Conservation (phyloP, 148 eudicot species). For the Rhododendron williamsianum region DNA sequence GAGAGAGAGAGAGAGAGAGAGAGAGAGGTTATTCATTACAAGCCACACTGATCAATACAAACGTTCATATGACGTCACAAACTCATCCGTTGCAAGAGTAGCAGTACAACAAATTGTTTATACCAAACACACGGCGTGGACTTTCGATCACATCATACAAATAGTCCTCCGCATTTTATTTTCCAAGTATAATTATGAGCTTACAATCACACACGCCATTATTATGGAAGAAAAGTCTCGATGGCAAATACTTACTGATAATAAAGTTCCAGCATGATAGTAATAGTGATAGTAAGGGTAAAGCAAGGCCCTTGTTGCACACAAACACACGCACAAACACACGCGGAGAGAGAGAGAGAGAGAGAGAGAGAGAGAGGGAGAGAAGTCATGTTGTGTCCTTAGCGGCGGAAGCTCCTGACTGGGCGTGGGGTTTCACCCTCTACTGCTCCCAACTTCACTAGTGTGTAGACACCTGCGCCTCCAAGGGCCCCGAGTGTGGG, state of each 20-base stretch:
- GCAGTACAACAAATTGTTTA: not conserved
- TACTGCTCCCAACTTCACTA: conserved; percentile 65
- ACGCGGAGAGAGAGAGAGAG: too few species aligned
- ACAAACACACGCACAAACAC: too few species aligned
- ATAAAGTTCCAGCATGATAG: not conserved
- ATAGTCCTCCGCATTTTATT: not conserved
- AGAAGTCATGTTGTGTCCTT: not conserved
- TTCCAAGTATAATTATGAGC: not conserved
- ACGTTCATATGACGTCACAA: not conserved
- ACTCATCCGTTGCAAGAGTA: not conserved
- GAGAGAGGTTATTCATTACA: not conserved
- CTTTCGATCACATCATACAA: not conserved
- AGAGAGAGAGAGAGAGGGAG: not conserved
- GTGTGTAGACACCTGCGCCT: conserved; percentile 77
- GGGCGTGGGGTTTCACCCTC: conserved; percentile 62
- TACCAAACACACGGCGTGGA: not conserved
- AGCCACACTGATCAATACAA: not conserved
- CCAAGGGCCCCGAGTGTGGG: conserved; percentile 80
- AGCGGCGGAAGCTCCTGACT: conserved; percentile 85
- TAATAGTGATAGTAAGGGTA: not conserved
- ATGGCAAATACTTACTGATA: not conserved
- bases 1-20: not conserved
- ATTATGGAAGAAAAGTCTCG: not conserved
- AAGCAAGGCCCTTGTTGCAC: not conserved
- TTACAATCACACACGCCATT: not conserved